phyloP scores from a whole-genome alignment of 2,329 filamentous ascomycete species.

The Exutisphaerella laricina region DNA sequence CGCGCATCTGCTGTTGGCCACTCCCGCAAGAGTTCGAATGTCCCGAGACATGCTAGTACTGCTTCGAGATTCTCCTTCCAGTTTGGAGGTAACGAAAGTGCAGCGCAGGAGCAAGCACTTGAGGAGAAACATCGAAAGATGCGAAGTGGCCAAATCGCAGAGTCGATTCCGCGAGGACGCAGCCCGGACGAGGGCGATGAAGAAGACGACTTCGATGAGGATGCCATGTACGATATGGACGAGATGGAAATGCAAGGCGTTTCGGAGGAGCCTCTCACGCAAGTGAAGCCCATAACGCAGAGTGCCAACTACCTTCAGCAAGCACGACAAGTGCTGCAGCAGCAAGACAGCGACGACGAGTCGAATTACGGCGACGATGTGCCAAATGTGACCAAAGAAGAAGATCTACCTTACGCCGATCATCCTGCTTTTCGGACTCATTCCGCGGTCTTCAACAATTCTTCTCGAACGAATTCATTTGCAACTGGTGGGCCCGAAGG shows the following conservation, averaged over 20 bases:
- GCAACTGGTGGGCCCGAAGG: slow-evolving; percentile 10
- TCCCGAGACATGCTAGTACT: slow-evolving; percentile 52
- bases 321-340: slow-evolving; percentile 18
- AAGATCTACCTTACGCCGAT: slow-evolving; percentile 27
- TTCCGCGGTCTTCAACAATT: slow-evolving; percentile 22
- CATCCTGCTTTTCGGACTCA: slow-evolving; percentile 28
- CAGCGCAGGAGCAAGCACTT: slow-evolving; percentile 59
- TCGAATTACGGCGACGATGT: slow-evolving; percentile 39
- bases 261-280: slow-evolving; percentile 7
- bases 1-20: slow-evolving; percentile 29
- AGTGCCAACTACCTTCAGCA: slow-evolving; percentile 20
- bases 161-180: slow-evolving; percentile 6
- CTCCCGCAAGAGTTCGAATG: slow-evolving; percentile 15
- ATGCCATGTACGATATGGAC: slow-evolving; percentile 42
- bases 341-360: slow-evolving; percentile 14
- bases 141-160: slow-evolving; percentile 12
- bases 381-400: slow-evolving; percentile 18
- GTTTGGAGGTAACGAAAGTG: slow-evolving; percentile 60
- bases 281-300: slow-evolving; percentile 8
- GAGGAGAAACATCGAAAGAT: slow-evolving; percentile 59
- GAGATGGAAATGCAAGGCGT: slow-evolving; percentile 38
- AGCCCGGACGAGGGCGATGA: slow-evolving; percentile 28
- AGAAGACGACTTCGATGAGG: slow-evolving; percentile 36
- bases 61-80: slow-evolving; percentile 79
- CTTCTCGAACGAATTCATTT: slow-evolving; percentile 15